Evolutionary conservation across 2,329 filamentous ascomycete species (phyloP).

Genomic region (Hymenoscyphus linearis): DNA sequence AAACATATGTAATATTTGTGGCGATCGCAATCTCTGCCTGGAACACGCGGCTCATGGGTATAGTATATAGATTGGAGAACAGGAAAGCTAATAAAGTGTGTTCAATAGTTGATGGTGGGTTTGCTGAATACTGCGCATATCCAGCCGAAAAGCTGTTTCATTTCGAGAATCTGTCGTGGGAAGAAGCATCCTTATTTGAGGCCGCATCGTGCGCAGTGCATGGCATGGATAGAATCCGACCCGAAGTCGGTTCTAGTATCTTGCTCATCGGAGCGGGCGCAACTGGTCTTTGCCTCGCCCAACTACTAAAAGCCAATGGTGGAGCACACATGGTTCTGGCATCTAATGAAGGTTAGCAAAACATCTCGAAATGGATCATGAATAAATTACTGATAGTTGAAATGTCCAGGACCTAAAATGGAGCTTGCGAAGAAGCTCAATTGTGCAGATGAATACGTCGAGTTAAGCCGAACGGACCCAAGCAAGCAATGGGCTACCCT

Average conservation of each 20-base stretch:
- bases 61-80: background rate
- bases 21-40: no score
- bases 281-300: constrained; percentile 15
- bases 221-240: constrained; percentile 18
- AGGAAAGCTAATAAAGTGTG: background rate
- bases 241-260: constrained; percentile 19
- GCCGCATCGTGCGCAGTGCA: constrained; percentile 17
- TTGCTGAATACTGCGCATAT: constrained; percentile 17
- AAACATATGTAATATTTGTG: no score
- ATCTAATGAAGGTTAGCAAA: constrained; percentile 9
- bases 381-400: background rate
- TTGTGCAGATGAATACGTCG: constrained; percentile 17
- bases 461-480: constrained; percentile 12
- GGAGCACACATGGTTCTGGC: constrained; percentile 17
- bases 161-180: constrained; percentile 17
- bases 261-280: constrained; percentile 16
- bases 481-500: constrained; percentile 17
- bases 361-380: background rate
- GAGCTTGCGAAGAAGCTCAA: constrained; percentile 17
- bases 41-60: background rate
- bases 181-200: constrained; percentile 16
- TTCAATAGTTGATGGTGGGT: constrained; percentile 13
- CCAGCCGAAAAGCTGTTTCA: constrained; percentile 17
- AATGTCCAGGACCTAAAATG: constrained; percentile 10
- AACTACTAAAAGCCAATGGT: constrained; percentile 16